Base-by-base conservation (phyloP, 1,139 yeast species). In the Protomyces inouyei region DNA sequence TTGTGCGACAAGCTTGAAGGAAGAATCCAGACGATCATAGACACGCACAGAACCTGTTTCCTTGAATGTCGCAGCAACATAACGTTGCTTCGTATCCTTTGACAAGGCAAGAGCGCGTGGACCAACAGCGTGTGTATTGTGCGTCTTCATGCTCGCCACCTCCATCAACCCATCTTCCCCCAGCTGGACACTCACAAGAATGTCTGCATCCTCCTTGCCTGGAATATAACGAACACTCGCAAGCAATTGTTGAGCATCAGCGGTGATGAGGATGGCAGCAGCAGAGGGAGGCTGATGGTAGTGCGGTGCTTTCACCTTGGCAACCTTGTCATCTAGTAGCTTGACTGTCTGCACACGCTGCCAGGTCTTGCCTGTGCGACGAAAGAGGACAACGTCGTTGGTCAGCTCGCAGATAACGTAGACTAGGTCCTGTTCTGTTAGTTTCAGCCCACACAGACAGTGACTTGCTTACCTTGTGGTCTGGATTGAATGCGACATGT, bases 191-290 rank as follows among this genome's bases (percentile, higher is more conserved):
- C 45, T 36, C 16, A 59, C 32, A 5, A 59, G n/a, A 5, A 55
- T 59, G 36, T 59, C 63, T 5, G 52, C 54, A 18, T 43, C 48
- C n/a, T 59, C 40, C 23, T 53, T 9, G 16, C 16, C 32, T 6
- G 64, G 60, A 28, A 60, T 38, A 48, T 54, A 60, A 12, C 64
- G 64, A 8, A 43, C 54, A 40, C 55, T 32, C 25, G 64, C 64
- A n/a, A 54, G 54, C 38, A 60, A 14, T 25, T 28, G 18, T 12
- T 16, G n/a, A 3, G 59, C 64, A 28, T 60, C 60, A 4, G 18
- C 35, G 2, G 64, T 54, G 28, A 60, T 48, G n/a, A 32, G 48
- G 9, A 60, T 54, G 16, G 54, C 64, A 5, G 59, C 64, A 16
- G 64, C 59, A 37, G 54, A 38, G 10, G 60, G 52, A 3, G 63